A percentile compares a stretch with the other conserved stretches of the same genome.
phyloP scores from a whole-genome alignment of 345 rosid species.

The Citrus sinensis region DVS_A1.0 CM039164.1:3119001-3119500 shows the following conservation, averaged over 20 bases:
- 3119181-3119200: neutral
- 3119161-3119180: neutral
- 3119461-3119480: neutral
- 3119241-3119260: neutral
- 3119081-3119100: neutral
- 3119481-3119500: constrained; percentile 46
- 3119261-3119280: neutral
- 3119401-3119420: neutral
- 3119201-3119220: neutral
- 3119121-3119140: neutral
- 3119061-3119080: neutral
- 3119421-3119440: neutral
- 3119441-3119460: constrained; percentile 32
- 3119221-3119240: neutral
- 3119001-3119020: constrained; percentile 61
- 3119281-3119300: neutral
- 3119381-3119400: constrained; percentile 58
- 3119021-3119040: neutral
- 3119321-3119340: constrained; percentile 52
- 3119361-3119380: constrained; percentile 56
- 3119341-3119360: constrained; percentile 45
- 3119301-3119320: constrained; percentile 60
- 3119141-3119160: neutral
- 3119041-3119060: neutral
- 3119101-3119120: neutral